Base-by-base conservation (phyloP, 2,329 filamentous ascomycete genomes). In the Microsporum canis region DNA sequence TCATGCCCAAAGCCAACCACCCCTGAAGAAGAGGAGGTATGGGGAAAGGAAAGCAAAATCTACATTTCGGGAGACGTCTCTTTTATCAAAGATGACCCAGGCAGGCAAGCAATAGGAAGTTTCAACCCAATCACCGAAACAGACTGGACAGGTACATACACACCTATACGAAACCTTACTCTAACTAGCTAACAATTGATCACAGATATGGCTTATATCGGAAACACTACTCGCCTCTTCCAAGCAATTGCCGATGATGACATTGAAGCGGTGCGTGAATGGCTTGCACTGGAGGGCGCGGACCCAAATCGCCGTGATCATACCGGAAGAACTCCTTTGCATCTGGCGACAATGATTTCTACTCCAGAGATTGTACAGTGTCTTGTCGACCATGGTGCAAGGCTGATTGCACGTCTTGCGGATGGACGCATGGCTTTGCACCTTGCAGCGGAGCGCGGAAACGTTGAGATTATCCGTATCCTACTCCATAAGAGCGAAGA, bases 401-500 rank as follows among this genome's bases (percentile, higher is more conserved):
- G 89, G 14, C 75, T 95, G 29, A 82, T 90, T 29, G 81, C 88
- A 57, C 83, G 90, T 57, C 71, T 95, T 43, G 88, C 87, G 0
- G 90, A 94, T 71, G 90, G 90, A 2, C 82, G 84, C 65, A 95
- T 89, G 1, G 87, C 89, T 6, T 78, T 95, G n/a, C 90, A 95
- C 71, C 77, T 95, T 34, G 89, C 89, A 17, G 88, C 88, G 17
- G 81, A 84, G 51, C 81, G 86, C 27, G 90, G 90, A 0, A 76
- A 84, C 64, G 70, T 76, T 1, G 83, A 86, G 17, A 91, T 94
- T 64, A 80, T 94, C 65, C 85, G 81, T 63, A 82, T 85, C 5
- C 76, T 95, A 10, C 81, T 95, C 10, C 55, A 51, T 39, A 63
- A 65, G 53, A 66, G 65, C 33, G 81, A 83, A 61, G 79, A 81